phyloP scores from a whole-genome alignment of 2,329 filamentous ascomycete species.

The Cladophialophora chaetospira region DNA sequence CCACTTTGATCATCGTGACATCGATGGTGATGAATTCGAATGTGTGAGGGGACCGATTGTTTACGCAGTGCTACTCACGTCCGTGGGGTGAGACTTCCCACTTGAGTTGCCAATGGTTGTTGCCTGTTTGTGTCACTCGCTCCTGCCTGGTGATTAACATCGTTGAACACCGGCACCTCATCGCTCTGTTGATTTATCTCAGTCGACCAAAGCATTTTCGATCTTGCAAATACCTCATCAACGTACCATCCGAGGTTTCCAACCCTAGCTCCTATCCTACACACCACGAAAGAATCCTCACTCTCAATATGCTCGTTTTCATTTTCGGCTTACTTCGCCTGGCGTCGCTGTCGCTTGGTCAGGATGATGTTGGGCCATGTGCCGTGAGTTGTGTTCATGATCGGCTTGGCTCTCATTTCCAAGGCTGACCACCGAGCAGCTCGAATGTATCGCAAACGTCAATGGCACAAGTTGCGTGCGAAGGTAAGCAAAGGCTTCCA shows the following conservation, averaged over 20 bases:
- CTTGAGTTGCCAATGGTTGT: not conserved
- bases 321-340: not conserved
- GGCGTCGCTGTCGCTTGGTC: constrained; percentile 4
- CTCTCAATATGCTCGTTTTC: not conserved
- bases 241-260: not conserved
- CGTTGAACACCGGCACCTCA: no score
- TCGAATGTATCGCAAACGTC: constrained; percentile 30
- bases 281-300: not conserved
- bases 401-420: not conserved
- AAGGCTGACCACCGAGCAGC: constrained; percentile 13
- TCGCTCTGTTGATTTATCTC: not conserved
- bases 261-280: not conserved
- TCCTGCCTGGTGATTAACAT: no score
- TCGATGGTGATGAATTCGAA: not conserved
- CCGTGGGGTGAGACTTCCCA: not conserved
- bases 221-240: not conserved
- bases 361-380: constrained; percentile 29
- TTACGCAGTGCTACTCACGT: not conserved
- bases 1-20: not conserved
- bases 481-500: constrained; percentile 14
- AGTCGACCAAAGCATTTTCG: not conserved
- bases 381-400: constrained; percentile 19
- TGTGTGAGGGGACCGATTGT: no score
- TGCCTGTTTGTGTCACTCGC: constrained; percentile 1
- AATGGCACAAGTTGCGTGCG: constrained; percentile 26